Percentiles rank a stretch among this genome's conserved stretches.
phyloP scores from a whole-genome alignment of 1,284 basidiomycete species.

The Caloboletus inedulis region DNA sequence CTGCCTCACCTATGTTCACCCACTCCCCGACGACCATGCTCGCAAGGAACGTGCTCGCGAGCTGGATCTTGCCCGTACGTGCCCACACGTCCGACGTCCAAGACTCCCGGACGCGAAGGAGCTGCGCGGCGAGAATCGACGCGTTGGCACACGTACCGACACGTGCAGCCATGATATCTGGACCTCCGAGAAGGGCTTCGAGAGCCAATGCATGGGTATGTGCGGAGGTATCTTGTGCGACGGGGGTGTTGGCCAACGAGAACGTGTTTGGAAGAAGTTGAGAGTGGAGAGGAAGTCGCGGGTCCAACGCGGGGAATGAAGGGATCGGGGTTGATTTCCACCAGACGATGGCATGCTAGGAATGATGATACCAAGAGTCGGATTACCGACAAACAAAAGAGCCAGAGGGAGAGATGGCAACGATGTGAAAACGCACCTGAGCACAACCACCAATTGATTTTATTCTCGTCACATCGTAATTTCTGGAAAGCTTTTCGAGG shows the following conservation, averaged over 20 bases:
- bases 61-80: slow-evolving; percentile 63
- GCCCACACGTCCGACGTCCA: slow-evolving; percentile 72
- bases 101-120: slow-evolving; percentile 65
- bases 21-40: slow-evolving; percentile 70
- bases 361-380: slow-evolving; percentile 8
- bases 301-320: slow-evolving; percentile 63
- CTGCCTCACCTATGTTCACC: slow-evolving; percentile 68
- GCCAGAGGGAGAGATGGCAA: not conserved
- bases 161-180: slow-evolving; percentile 68
- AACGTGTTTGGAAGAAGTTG: slow-evolving; percentile 68
- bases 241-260: slow-evolving; percentile 71
- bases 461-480: slow-evolving; percentile 63
- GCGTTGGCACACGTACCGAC: slow-evolving; percentile 69
- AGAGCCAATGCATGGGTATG: slow-evolving; percentile 71
- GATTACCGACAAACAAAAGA: slow-evolving; percentile 2
- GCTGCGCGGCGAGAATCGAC: slow-evolving; percentile 65
- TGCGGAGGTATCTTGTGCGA: slow-evolving; percentile 73
- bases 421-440: slow-evolving; percentile 45
- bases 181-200: slow-evolving; percentile 69
- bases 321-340: slow-evolving; percentile 72
- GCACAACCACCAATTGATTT: slow-evolving; percentile 72
- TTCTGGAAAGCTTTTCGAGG: slow-evolving; percentile 67
- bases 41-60: slow-evolving; percentile 69
- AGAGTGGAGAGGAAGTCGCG: slow-evolving; percentile 57
- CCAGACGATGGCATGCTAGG: slow-evolving; percentile 75